These are phyloP conservation scores for Penicillium daleae DNA, from an alignment of 495 filamentous ascomycete genomes.

Conservation along the genomic window DNA sequence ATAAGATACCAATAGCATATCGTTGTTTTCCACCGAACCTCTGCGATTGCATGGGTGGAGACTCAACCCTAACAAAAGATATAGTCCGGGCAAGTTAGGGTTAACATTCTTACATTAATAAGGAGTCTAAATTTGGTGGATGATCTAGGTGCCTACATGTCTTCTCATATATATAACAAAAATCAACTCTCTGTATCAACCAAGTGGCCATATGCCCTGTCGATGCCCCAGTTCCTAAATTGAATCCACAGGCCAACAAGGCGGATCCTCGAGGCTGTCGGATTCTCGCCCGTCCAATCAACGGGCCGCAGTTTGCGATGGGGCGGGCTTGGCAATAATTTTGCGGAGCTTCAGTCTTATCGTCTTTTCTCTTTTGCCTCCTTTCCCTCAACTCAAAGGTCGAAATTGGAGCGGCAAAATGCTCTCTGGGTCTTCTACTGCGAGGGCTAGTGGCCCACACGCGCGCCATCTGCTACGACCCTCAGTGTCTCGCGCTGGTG, in stretches of 20 bases:
- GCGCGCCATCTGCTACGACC: constrained; percentile 34
- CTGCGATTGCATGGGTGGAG: too few species aligned
- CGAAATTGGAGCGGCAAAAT: constrained; percentile 31
- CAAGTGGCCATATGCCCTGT: too few species aligned
- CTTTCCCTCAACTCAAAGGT: not conserved
- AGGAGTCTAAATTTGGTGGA: too few species aligned
- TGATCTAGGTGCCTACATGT: too few species aligned
- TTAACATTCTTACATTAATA: not conserved
- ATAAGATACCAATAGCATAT: not conserved
- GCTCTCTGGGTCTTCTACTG: constrained; percentile 40
- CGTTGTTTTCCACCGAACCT: not conserved
- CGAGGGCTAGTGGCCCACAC: constrained; percentile 34
- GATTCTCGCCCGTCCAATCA: constrained; percentile 35
- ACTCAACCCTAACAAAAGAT: not conserved
- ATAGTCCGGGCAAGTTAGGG: not conserved
- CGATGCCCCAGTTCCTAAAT: not conserved
- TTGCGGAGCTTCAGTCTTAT: constrained; percentile 28
- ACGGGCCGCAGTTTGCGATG: constrained; percentile 33
- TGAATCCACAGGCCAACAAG: not conserved
- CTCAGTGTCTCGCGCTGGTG: constrained; percentile 23
- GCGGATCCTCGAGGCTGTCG: constrained; percentile 2
- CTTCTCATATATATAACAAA: too few species aligned
- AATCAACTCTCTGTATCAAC: not conserved
- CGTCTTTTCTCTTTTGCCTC: constrained; percentile 25
- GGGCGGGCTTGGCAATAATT: constrained; percentile 39